These are phyloP conservation scores for Rhododendron williamsianum DNA, from an alignment of 148 eudicot genomes.

Conservation along the genomic window DNA sequence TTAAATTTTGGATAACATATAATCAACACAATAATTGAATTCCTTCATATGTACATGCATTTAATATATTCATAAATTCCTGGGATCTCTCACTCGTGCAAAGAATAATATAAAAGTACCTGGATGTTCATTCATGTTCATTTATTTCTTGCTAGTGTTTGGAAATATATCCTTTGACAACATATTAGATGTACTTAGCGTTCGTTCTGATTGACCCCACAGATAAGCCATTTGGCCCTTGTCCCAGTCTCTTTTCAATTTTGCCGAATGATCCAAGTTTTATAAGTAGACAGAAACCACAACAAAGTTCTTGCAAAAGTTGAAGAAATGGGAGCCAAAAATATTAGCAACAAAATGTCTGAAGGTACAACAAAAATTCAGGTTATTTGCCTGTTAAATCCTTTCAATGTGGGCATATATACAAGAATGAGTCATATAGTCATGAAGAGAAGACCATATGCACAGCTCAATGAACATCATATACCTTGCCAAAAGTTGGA, in stretches of 20 bases:
- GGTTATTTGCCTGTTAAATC: neutral
- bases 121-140: neutral
- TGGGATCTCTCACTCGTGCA: neutral
- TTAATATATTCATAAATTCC: neutral
- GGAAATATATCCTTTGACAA: neutral
- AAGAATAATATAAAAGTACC: neutral
- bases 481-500: constrained; percentile 74
- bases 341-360: neutral
- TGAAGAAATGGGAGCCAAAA: neutral
- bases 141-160: neutral
- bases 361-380: neutral
- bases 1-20: neutral
- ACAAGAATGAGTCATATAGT: neutral
- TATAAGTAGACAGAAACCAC: neutral
- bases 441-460: neutral
- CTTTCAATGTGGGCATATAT: neutral
- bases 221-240: neutral
- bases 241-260: neutral
- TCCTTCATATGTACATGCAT: neutral
- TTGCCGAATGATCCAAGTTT: neutral
- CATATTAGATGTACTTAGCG: neutral
- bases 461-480: neutral
- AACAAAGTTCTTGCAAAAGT: neutral
- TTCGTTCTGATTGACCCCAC: neutral
- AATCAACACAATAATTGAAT: neutral